Evolutionary conservation across 768 basidiomycete genomes (phyloP).

Genomic region (Fibroporia radiculosa): DNA sequence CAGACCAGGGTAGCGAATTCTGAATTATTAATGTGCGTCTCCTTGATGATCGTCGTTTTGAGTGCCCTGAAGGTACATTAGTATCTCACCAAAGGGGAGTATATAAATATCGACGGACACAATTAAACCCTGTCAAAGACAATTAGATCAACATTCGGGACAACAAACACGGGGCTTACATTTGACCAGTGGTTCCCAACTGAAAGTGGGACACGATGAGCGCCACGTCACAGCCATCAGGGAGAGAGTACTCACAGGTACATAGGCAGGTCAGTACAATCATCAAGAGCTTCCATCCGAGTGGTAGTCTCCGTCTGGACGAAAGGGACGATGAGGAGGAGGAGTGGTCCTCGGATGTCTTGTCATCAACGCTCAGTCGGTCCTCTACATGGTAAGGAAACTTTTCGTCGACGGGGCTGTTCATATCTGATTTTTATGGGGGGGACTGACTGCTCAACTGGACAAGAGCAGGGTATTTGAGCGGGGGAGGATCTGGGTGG

Average conservation of each 20-base stretch:
- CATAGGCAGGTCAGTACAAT: constrained; percentile 32
- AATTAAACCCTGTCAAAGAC: constrained; percentile 27
- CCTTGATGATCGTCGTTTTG: constrained; percentile 36
- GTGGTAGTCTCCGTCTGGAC: constrained; percentile 24
- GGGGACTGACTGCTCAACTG: background rate
- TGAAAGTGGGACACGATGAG: constrained; percentile 10
- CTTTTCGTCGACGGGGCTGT: background rate
- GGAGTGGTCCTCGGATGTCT: constrained; percentile 3
- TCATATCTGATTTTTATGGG: background rate
- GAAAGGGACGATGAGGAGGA: constrained; percentile 1
- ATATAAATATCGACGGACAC: constrained; percentile 19
- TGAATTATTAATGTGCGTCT: constrained; percentile 35
- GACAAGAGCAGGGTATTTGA: background rate
- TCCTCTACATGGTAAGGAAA: background rate
- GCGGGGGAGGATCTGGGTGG: background rate
- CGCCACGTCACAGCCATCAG: background rate
- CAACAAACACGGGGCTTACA: constrained; percentile 17
- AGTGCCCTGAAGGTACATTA: constrained; percentile 20
- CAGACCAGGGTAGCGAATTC: constrained; percentile 34
- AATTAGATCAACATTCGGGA: background rate
- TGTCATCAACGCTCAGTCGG: background rate
- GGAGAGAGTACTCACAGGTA: constrained; percentile 25
- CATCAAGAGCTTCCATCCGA: constrained; percentile 28
- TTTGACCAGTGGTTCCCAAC: constrained; percentile 39
- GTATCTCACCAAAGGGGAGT: background rate